Conservation (phyloP, 2,329 filamentous ascomycete species). For the Pseudopyricularia javanii region DNA sequence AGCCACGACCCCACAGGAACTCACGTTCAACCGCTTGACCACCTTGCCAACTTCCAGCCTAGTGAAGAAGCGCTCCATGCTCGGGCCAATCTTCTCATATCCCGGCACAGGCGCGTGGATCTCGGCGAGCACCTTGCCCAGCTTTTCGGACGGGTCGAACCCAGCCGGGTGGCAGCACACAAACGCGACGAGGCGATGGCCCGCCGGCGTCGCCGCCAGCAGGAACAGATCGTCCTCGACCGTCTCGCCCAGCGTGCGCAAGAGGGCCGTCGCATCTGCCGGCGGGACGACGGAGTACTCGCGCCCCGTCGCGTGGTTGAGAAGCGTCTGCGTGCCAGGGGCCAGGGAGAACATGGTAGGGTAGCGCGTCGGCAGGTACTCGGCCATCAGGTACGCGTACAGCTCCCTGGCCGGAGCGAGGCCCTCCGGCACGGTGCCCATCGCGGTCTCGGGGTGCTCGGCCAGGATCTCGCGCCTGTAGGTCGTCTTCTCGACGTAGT, state of each 20-base stretch:
- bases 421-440: constrained; percentile 28
- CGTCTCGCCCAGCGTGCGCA: constrained; percentile 21
- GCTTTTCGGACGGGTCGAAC: constrained; percentile 36
- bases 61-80: constrained; percentile 42
- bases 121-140: constrained; percentile 32
- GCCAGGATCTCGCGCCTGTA: constrained; percentile 24
- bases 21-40: constrained; percentile 37
- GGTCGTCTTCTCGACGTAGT: constrained; percentile 32
- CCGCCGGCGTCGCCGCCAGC: constrained; percentile 24
- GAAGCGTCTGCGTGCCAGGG: constrained; percentile 18
- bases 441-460: constrained; percentile 23
- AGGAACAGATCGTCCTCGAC: constrained; percentile 45
- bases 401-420: constrained; percentile 30
- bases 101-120: constrained; percentile 40
- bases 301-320: constrained; percentile 25
- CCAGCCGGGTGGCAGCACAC: constrained; percentile 39
- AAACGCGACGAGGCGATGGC: constrained; percentile 32
- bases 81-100: constrained; percentile 40
- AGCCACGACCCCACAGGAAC: constrained; percentile 6
- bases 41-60: constrained; percentile 33
- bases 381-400: constrained; percentile 31
- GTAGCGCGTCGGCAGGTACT: constrained; percentile 35
- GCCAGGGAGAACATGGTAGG: constrained; percentile 30
- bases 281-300: constrained; percentile 16
- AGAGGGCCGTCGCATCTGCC: constrained; percentile 12